Base-by-base conservation (phyloP, 2,329 filamentous ascomycete species). In the Aureobasidium subglaciale region DNA sequence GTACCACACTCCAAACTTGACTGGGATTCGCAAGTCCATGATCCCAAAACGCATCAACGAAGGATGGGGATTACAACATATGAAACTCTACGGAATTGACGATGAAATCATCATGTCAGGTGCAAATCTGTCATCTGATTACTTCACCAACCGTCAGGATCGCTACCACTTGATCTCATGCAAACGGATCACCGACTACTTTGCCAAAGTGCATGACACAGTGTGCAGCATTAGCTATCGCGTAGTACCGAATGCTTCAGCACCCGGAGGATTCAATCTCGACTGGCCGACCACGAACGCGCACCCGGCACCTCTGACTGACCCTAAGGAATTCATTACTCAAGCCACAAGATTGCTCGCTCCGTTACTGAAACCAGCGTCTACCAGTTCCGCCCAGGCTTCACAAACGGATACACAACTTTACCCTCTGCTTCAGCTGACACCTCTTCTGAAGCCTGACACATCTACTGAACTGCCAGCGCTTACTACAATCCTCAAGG, bases 1-100 rank as follows among this genome's bases (percentile, higher is more conserved):
- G 90, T 99, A 95, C 67, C 93, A 99, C 71, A 99, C 93, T 1
- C 93, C 93, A 0, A 99, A 99, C 65, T 73, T 99, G 60, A 95
- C 88, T 2, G 93, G 93, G 0, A 63, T 95, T 56, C 82, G 86
- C 49, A 97, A 97, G 73, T 84, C 85, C 64, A 77, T 88, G 62
- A 82, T 97, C 2, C 93, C 93, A 0, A 88, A 83, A 67, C 81
- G 93, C 18, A 92, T 99, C 68, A 99, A 99, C 63, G 93, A 99
- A 73, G 93, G 93, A 16, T 99, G 93, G 93, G 93, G 93, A 1
- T 73, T 99, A 59, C 93, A 99, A 68, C 93, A 99, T 68, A 99
- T 99, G 92, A 99, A 99, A 78, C 77, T 99, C 0, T 99, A 99
- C 64, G 93, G 93, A 0, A 76, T 96, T 20, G 93, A 99, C 64